These are phyloP conservation scores for Pholiota microspora DNA, from an alignment of 768 basidiomycete genomes.

Conservation along the genomic window DNA sequence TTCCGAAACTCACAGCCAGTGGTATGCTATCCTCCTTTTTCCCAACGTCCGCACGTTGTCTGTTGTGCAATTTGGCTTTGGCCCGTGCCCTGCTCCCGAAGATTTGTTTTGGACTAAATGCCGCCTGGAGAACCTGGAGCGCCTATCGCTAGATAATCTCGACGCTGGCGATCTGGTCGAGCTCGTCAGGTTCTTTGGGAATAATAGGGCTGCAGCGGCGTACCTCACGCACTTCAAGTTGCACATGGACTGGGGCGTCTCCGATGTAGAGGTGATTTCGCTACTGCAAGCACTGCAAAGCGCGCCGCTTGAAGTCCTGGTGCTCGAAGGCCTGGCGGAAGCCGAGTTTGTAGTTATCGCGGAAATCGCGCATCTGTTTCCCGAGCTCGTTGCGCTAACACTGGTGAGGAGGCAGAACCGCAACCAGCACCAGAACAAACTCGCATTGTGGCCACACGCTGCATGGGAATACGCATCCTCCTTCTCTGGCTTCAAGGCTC, in stretches of 20 bases:
- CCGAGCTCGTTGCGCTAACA: conserved; percentile 22
- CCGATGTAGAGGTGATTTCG: conserved; percentile 15
- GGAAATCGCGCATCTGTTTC: conserved; percentile 16
- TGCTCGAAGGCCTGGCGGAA: conserved; percentile 24
- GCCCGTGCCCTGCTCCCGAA: conserved; percentile 14
- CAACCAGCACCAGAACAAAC: conserved; percentile 21
- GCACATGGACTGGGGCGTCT: conserved; percentile 20
- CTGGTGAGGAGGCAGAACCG: conserved; percentile 23
- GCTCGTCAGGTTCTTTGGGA: conserved; percentile 11
- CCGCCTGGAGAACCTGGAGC: conserved; percentile 18
- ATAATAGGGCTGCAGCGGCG: not conserved
- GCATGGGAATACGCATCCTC: conserved; percentile 26
- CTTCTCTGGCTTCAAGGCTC: conserved; percentile 12
- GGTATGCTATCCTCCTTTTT: conserved; percentile 22
- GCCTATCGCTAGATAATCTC: conserved; percentile 22
- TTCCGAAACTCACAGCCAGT: conserved; percentile 20
- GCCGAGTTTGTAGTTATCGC: conserved; percentile 19
- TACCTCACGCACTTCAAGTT: conserved; percentile 27
- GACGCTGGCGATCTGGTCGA: conserved; percentile 13
- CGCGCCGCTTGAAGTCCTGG: conserved; percentile 21
- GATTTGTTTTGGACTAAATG: conserved; percentile 16
- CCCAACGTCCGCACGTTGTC: conserved; percentile 21
- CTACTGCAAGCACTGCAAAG: conserved; percentile 15
- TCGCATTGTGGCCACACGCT: conserved; percentile 22
- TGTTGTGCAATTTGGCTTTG: conserved; percentile 14